Evolutionary conservation across 1,284 basidiomycete species (phyloP), one percentile per base, ranked within the genome.

Genomic region (Athelia sp.): DNA sequence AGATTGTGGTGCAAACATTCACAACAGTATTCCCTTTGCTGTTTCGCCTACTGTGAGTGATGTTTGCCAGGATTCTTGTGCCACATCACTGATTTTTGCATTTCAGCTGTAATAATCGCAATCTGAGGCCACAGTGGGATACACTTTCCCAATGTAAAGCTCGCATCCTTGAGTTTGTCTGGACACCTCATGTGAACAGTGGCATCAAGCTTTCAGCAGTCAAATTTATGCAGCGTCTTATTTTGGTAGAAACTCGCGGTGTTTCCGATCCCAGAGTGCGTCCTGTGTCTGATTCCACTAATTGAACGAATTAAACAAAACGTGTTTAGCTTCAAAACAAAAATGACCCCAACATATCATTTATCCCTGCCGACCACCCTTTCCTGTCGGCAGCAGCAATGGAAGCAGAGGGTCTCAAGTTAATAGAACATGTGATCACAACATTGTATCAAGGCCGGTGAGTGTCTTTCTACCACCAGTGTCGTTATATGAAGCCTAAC

Each of bases 201-300:
- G 95, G 97, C 19, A 72, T 93, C 48, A 87, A 83, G 62, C 69
- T 96, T 15, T 84, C 87, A 3, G 86, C 92, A 10, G 79, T 96
- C 75, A 99, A 98, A 73, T 96, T 94, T 67, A 78, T 91, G 61
- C 96, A 98, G 66, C 83, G 87, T 53, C 85, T 92, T 43, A 82
- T 99, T 49, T 77, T 98, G 54, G 87, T 96, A 1, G 94, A 98
- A 60, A 93, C 91, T 26, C 81, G 90, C 48, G 89, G 87, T 1
- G 75, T 89, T 34, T 84, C 83, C 32, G 96, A 98, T 68, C 95
- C 95, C 52, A 78, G 95, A 72, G 93, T 96, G 68, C 58, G 67
- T 60, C 48, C 62, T 50, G 43, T 51, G 48, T 18, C 21, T n/a
- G n/a, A n/a, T n/a, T 26, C 4, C 26, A 36, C 21, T 50, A 42